These are phyloP conservation scores for Penicillium sp. DNA, from an alignment of 2,329 filamentous ascomycete genomes.

Conservation along the genomic window DNA sequence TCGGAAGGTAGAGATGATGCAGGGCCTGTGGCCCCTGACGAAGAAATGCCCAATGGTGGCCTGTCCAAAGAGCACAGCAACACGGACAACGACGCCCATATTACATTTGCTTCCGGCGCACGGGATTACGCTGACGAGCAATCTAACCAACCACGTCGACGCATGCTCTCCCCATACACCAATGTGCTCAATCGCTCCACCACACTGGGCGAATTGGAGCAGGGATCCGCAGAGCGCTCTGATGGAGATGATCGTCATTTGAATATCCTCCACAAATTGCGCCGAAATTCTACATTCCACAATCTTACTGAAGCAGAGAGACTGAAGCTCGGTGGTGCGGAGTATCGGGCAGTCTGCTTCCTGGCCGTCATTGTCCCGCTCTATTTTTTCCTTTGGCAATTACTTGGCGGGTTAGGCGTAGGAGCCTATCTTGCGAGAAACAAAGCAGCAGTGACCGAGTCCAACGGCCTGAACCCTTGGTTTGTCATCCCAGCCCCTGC, in stretches of 20 bases:
- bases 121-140: neutral
- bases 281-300: constrained; percentile 4
- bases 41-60: neutral
- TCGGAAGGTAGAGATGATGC: neutral
- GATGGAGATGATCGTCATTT: neutral
- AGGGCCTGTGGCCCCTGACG: neutral
- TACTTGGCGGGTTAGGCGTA: constrained; percentile 46
- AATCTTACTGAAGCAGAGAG: constrained; percentile 4
- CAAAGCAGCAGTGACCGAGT: constrained; percentile 33
- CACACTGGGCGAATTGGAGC: neutral
- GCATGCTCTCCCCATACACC: constrained; percentile 5
- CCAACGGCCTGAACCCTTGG: constrained; percentile 51
- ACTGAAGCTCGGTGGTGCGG: constrained; percentile 1
- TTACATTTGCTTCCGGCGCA: neutral
- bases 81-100: neutral
- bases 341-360: constrained; percentile 1
- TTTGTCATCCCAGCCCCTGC: constrained; percentile 9
- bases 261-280: constrained; percentile 1
- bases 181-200: constrained; percentile 1
- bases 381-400: constrained; percentile 45
- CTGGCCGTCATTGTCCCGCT: constrained; percentile 3
- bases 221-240: neutral
- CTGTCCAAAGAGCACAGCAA: neutral
- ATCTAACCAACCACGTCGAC: neutral
- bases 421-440: constrained; percentile 48